phyloP scores from a whole-genome alignment of 2,329 filamentous ascomycete genomes.

The Cytospora piceicola region DNA sequence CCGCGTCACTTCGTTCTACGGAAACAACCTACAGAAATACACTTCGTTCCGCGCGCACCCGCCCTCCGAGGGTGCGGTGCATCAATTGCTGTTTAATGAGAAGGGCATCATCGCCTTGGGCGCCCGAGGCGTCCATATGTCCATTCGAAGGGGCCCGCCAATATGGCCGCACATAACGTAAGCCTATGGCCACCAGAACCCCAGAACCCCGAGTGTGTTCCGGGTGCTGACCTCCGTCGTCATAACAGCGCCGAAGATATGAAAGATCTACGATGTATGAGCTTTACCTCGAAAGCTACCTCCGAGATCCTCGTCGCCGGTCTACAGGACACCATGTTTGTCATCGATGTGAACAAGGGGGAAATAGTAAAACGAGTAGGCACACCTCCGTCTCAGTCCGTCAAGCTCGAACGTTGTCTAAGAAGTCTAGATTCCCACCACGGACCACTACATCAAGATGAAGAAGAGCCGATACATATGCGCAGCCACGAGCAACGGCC shows the following conservation, averaged over 20 bases:
- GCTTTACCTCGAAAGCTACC: constrained; percentile 85
- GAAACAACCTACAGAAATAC: constrained; percentile 82
- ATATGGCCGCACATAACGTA: constrained; percentile 83
- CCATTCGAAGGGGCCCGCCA: constrained; percentile 77
- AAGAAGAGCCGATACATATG: constrained; percentile 89
- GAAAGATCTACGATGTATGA: constrained; percentile 91
- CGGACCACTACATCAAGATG: constrained; percentile 87
- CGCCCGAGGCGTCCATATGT: constrained; percentile 82
- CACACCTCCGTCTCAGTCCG: not conserved
- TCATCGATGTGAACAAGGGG: constrained; percentile 71
- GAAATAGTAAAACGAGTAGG: constrained; percentile 68
- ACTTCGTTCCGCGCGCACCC: constrained; percentile 86
- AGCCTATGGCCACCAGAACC: constrained; percentile 35
- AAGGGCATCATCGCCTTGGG: constrained; percentile 88
- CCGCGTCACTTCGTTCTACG: constrained; percentile 85
- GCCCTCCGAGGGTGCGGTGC: constrained; percentile 74
- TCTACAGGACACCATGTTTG: constrained; percentile 83
- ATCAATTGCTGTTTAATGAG: constrained; percentile 89
- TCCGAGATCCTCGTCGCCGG: constrained; percentile 86
- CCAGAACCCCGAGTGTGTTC: constrained; percentile 5
- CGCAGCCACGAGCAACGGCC: constrained; percentile 81
- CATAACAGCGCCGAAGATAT: constrained; percentile 69
- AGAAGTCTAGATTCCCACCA: constrained; percentile 64
- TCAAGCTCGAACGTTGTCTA: constrained; percentile 33
- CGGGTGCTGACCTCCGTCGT: constrained; percentile 12